Conservation (phyloP, 345 rosid genomes). For the Rhizophora mangle region DNA sequence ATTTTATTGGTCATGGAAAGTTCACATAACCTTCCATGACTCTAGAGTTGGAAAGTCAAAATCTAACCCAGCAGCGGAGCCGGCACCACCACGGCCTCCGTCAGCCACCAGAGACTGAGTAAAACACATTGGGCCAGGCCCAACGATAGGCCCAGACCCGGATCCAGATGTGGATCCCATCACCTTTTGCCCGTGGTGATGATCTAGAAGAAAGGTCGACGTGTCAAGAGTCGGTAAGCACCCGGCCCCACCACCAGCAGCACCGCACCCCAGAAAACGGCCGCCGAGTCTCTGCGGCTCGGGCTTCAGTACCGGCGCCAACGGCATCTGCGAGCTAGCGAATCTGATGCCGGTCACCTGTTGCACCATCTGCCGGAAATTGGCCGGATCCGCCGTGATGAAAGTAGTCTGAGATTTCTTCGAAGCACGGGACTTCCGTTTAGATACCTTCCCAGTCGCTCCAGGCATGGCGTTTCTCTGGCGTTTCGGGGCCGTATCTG, state of each 20-base stretch:
- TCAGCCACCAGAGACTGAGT: conserved; percentile 10
- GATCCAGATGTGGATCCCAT: conserved; percentile 6
- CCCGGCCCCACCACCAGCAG: conserved; percentile 14
- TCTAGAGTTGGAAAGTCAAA: conserved; percentile 75
- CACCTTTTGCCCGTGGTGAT: conserved; percentile 31
- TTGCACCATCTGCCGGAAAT: conserved; percentile 86
- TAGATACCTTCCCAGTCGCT: conserved; percentile 39
- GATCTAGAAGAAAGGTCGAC: conserved; percentile 55
- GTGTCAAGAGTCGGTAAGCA: conserved; percentile 71
- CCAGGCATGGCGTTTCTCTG: conserved; percentile 19
- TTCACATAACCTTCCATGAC: conserved; percentile 56
- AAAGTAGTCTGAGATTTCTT: conserved; percentile 68
- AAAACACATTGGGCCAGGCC: conserved; percentile 15
- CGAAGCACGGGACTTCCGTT: conserved; percentile 58
- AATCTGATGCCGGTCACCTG: conserved; percentile 71
- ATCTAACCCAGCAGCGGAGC: conserved; percentile 17
- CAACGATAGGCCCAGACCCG: not conserved
- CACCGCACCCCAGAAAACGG: conserved; percentile 6
- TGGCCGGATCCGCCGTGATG: conserved; percentile 72
- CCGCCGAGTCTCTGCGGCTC: conserved; percentile 46
- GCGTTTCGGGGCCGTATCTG: conserved; percentile 28
- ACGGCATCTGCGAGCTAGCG: conserved; percentile 18
- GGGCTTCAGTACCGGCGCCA: conserved; percentile 48
- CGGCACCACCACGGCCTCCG: not conserved
- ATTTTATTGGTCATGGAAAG: not conserved